phyloP scores from a whole-genome alignment of 768 basidiomycete genomes.

The Mycena floridula region DNA sequence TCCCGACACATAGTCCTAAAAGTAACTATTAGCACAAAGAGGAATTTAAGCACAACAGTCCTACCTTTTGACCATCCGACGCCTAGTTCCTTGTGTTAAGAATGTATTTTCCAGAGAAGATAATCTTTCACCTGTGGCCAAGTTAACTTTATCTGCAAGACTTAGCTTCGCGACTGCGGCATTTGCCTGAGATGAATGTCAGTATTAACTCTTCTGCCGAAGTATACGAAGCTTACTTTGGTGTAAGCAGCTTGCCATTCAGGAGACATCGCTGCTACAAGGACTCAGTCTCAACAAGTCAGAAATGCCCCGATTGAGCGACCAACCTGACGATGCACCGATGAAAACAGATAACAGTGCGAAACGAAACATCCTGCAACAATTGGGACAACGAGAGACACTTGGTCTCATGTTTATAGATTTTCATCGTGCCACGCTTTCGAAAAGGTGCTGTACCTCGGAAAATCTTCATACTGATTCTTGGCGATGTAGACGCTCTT shows the following conservation, averaged over 20 bases:
- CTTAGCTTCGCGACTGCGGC: not conserved
- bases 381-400: too few relatives aligned
- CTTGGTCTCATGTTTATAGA: too few relatives aligned
- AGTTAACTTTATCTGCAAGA: not conserved
- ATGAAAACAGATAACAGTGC: too few relatives aligned
- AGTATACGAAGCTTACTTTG: not conserved
- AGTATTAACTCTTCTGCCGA: not conserved
- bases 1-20: slow-evolving; percentile 43
- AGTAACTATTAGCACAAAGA: not conserved
- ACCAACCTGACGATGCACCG: too few relatives aligned
- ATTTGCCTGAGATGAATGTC: not conserved
- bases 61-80: slow-evolving; percentile 15
- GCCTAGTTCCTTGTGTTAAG: not conserved
- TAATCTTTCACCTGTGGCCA: not conserved
- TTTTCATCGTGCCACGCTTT: too few relatives aligned
- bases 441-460: too few relatives aligned
- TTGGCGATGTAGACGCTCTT: too few relatives aligned
- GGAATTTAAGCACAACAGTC: not conserved
- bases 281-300: too few relatives aligned
- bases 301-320: too few relatives aligned
- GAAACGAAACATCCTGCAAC: too few relatives aligned
- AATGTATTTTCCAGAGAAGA: not conserved
- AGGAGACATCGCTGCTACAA: too few relatives aligned
- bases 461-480: too few relatives aligned
- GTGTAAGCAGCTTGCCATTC: not conserved